phyloP scores from a whole-genome alignment of 75 land plant species.

The Pinus tabuliformis region DNA sequence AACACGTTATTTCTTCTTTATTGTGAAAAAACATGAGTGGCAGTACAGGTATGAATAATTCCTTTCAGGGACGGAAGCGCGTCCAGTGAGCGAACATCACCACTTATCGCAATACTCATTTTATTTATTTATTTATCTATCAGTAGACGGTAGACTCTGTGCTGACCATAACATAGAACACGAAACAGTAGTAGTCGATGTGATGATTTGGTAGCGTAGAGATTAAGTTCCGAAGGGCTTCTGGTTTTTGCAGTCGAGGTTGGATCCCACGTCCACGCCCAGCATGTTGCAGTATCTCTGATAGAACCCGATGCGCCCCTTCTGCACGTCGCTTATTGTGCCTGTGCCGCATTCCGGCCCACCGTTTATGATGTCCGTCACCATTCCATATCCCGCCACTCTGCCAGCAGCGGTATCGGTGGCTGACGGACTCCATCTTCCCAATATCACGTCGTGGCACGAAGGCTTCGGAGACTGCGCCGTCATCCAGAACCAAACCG shows the following conservation, averaged over 20 bases:
- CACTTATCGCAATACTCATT: too few relatives aligned
- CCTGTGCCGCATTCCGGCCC: conserved; percentile 51
- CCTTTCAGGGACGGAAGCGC: too few relatives aligned
- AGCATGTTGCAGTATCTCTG: conserved; percentile 44
- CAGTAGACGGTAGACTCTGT: too few relatives aligned
- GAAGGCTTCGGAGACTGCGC: conserved; percentile 40
- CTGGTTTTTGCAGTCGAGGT: conserved; percentile 36
- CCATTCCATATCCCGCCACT: conserved; percentile 53
- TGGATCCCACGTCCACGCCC: conserved; percentile 27
- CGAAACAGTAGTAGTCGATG: too few relatives aligned
- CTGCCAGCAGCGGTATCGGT: conserved; percentile 29
- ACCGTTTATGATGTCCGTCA: conserved; percentile 68
- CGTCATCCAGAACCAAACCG: conserved; percentile 73
- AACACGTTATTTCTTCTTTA: too few relatives aligned
- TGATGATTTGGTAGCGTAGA: too few relatives aligned
- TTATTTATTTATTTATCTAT: too few relatives aligned
- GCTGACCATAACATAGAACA: too few relatives aligned
- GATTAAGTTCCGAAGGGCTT: conserved; percentile 5
- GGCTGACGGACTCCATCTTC: conserved; percentile 43
- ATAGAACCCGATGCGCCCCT: conserved; percentile 33
- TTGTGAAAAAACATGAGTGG: too few relatives aligned
- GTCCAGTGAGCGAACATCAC: too few relatives aligned
- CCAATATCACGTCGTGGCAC: conserved; percentile 52
- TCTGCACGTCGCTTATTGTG: conserved; percentile 26
- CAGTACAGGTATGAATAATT: too few relatives aligned